phyloP scores from a whole-genome alignment of 2,329 filamentous ascomycete genomes.

The Claviceps spartinae region DNA sequence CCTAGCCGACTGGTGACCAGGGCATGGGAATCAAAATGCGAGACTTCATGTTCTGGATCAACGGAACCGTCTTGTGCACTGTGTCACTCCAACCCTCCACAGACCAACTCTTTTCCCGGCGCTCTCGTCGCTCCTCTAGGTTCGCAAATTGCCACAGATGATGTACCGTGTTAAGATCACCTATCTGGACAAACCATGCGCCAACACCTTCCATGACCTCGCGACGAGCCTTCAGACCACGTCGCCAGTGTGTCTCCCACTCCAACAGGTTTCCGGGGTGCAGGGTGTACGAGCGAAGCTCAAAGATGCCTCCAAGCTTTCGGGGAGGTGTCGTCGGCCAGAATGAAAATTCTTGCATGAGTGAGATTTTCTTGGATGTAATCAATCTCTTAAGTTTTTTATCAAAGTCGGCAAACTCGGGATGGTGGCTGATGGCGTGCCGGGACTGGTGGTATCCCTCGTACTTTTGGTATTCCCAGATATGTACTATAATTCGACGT shows the following conservation, averaged over 20 bases:
- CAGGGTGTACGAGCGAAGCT: constrained; percentile 90
- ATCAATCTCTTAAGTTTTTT: constrained; percentile 75
- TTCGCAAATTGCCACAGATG: constrained; percentile 98
- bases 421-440: constrained; percentile 68
- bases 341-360: constrained; percentile 99
- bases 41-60: constrained; percentile 95
- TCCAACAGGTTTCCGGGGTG: constrained; percentile 92
- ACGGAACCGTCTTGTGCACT: constrained; percentile 93
- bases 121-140: constrained; percentile 78
- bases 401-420: constrained; percentile 75
- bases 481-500: constrained; percentile 56
- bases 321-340: constrained; percentile 93
- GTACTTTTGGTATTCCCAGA: constrained; percentile 99
- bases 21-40: constrained; percentile 86
- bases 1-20: constrained; percentile 81
- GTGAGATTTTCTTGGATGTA: constrained; percentile 67
- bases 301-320: constrained; percentile 81
- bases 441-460: constrained; percentile 89
- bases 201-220: constrained; percentile 98
- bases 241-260: constrained; percentile 97
- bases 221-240: constrained; percentile 75
- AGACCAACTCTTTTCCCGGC: constrained; percentile 89
- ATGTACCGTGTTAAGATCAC: constrained; percentile 93
- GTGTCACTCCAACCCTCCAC: constrained; percentile 94
- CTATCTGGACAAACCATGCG: constrained; percentile 98